A percentile compares a stretch with the other conserved stretches of the same genome.
phyloP scores from a whole-genome alignment of 1,284 basidiomycete genomes.

The Malassezia dermatis region DNA sequence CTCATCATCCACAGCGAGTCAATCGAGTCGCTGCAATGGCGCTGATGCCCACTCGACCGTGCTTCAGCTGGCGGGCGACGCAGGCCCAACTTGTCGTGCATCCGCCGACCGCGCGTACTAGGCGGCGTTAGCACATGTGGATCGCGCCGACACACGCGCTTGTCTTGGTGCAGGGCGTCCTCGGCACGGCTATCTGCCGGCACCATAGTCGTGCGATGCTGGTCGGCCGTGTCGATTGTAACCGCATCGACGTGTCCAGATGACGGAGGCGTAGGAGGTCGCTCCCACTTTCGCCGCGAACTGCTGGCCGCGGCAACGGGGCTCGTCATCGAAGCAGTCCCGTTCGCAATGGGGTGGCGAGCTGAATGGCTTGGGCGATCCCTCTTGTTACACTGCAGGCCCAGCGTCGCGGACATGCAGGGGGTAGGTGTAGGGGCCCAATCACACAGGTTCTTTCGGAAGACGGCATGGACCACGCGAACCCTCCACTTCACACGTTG shows the following conservation, averaged over 20 bases:
- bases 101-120: constrained; percentile 13
- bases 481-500: background rate
- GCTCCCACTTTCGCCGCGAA: background rate
- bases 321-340: background rate
- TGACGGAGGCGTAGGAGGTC: constrained; percentile 11
- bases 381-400: background rate
- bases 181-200: background rate
- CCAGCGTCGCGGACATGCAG: background rate
- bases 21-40: constrained; percentile 3
- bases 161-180: background rate
- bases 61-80: background rate
- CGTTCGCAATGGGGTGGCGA: background rate
- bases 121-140: constrained; percentile 10
- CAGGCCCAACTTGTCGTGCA: constrained; percentile 2
- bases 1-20: background rate
- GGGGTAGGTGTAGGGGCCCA: background rate
- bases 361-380: background rate
- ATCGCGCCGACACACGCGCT: constrained; percentile 4
- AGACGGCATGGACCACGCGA: background rate
- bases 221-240: background rate
- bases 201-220: background rate
- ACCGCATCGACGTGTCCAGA: background rate
- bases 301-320: background rate
- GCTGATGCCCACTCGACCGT: background rate
- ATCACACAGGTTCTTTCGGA: background rate